Percentiles rank a stretch among this genome's conserved stretches.
Evolutionary conservation across 345 rosid genomes (phyloP).

Genomic region (Viola odorata): DNA sequence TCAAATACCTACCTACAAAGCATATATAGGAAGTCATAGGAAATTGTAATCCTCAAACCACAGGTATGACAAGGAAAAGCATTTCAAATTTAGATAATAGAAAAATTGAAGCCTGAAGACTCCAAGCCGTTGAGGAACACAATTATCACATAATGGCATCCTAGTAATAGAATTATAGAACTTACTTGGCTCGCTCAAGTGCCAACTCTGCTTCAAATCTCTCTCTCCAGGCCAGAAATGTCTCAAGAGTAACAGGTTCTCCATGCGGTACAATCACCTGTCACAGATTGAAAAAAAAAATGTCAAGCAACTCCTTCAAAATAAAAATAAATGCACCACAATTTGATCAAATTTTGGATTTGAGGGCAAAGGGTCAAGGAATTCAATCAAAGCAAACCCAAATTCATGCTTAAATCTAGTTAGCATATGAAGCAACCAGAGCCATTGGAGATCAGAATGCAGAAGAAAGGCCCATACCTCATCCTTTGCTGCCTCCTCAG

Average conservation of each 20-base stretch:
- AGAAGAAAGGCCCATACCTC: slow-evolving; percentile 48
- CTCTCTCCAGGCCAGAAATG: slow-evolving; percentile 95
- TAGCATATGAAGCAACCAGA: not conserved
- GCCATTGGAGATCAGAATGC: not conserved
- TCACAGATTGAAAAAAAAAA: slow-evolving; percentile 7
- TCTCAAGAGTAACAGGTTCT: slow-evolving; percentile 89
- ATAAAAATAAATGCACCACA: not conserved
- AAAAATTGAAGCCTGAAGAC: not conserved
- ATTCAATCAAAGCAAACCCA: not conserved
- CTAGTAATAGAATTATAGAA: not conserved
- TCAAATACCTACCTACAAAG: too few species aligned
- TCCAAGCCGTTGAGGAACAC: not conserved
- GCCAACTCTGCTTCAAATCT: slow-evolving; percentile 97
- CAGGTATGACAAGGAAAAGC: not conserved
- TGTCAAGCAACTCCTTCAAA: slow-evolving; percentile 10
- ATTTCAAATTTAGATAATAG: not conserved
- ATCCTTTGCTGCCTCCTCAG: slow-evolving; percentile 66
- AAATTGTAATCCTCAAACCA: not conserved
- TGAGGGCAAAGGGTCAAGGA: not conserved
- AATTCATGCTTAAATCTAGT: slow-evolving; percentile 3
- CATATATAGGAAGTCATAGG: too few species aligned
- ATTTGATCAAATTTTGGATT: not conserved
- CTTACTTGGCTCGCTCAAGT: slow-evolving; percentile 95
- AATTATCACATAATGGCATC: not conserved
- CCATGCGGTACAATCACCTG: slow-evolving; percentile 94